Evolutionary conservation across 2,329 filamentous ascomycete species (phyloP), one percentile per base, ranked within the genome.

Genomic region (Trichoderma hamatum): DNA sequence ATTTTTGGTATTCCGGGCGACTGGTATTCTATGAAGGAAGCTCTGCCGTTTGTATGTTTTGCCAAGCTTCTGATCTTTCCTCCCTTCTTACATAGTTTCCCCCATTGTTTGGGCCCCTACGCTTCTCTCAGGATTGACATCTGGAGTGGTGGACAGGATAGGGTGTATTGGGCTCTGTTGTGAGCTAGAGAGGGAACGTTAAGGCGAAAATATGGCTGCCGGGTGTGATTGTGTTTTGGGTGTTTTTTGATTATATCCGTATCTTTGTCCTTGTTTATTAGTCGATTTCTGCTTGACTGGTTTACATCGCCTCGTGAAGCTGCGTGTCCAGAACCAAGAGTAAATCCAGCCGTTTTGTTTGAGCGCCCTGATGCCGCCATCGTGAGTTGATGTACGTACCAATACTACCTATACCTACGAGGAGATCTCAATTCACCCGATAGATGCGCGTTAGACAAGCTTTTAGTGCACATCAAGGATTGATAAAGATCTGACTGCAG

Each of bases 401-500:
- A 30, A 5, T 16, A 19, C 24, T 46, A 16, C 26, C 13, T 11
- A 30, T 60, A n/a, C 43, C 21, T 46, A 21, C 43, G 2, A 32
- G 30, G 14, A 21, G 58, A 39, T 30, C 58, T 26, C n/a, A 11
- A 14, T 30, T 26, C 11, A 11, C 36, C 36, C 36, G 36, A 61
- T 14, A 34, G 58, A 61, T 61, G 36, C 58, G 58, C 1, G 19
- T 49, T 14, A 39, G 58, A 39, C 39, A 61, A n/a, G 43, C 6
- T 26, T 36, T 51, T 26, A 51, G 61, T 52, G 14, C 46, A 30
- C 36, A 36, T 28, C 28, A 56, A 14, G 51, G 49, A 46, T 32
- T 56, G 26, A 66, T 66, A 66, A 66, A 28, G 16, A 66, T 66
- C 63, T 66, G 62, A 65, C 62, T 65, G 51, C 62, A 62, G 60